Conservation (phyloP, 176 grass and related monocot species). For the Elymus sibiricus region DNA sequence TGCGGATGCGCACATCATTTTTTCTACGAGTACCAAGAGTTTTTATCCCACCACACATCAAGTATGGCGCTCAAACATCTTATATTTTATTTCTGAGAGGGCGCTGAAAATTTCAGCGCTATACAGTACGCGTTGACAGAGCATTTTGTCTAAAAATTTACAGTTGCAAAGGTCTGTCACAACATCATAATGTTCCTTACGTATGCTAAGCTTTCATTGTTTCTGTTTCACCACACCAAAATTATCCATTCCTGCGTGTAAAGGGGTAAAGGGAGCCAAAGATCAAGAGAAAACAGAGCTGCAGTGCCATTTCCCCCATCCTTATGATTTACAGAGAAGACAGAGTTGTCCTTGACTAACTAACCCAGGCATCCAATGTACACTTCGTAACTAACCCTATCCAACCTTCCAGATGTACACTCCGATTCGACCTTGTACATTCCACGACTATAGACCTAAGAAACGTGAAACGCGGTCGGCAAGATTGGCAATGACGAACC, state of each 20-base stretch:
- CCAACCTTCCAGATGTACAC: slow-evolving; percentile 13
- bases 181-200: slow-evolving; percentile 11
- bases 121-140: not conserved
- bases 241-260: slow-evolving; percentile 1
- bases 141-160: slow-evolving; percentile 25
- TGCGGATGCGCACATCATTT: no score
- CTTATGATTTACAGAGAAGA: not conserved
- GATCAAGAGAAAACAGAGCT: not conserved
- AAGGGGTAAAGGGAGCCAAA: not conserved
- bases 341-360: slow-evolving; percentile 21
- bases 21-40: no score
- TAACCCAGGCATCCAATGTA: not conserved
- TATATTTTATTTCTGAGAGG: no score
- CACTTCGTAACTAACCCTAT: slow-evolving; percentile 2
- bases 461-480: slow-evolving; percentile 63
- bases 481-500: slow-evolving; percentile 88
- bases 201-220: slow-evolving; percentile 21
- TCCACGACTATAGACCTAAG: slow-evolving; percentile 60
- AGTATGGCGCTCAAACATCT: no score
- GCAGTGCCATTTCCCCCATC: not conserved
- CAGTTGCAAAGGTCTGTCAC: slow-evolving; percentile 34
- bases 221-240: slow-evolving; percentile 28
- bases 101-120: not conserved
- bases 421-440: not conserved
- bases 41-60: no score